These are phyloP conservation scores for Leishmania lainsoni DNA, from an alignment of 208 protist species.

Conservation along the genomic window DNA sequence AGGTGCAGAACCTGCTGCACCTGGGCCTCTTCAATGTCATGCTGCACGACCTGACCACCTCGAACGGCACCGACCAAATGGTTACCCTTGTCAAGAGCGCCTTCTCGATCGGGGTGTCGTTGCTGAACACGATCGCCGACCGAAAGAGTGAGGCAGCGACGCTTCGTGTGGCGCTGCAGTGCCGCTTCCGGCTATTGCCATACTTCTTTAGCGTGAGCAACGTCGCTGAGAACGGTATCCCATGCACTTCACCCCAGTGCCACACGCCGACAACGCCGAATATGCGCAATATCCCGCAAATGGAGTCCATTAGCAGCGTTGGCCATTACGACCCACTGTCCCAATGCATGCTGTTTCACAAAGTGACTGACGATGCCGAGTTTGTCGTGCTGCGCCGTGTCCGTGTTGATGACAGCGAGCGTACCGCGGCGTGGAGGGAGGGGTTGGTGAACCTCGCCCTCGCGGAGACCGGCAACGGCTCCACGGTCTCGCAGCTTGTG, in stretches of 20 bases:
- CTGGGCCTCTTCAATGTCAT: constrained; percentile 78
- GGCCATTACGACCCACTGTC: constrained; percentile 69
- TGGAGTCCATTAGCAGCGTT: constrained; percentile 55
- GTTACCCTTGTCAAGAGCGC: constrained; percentile 68
- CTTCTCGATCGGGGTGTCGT: constrained; percentile 37
- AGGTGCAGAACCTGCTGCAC: constrained; percentile 65
- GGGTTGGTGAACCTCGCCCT: constrained; percentile 52
- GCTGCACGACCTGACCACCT: constrained; percentile 62
- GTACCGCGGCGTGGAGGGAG: constrained; percentile 46
- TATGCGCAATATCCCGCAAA: constrained; percentile 57
- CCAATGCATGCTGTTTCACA: constrained; percentile 62
- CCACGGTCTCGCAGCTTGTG: constrained; percentile 53
- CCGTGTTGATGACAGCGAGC: constrained; percentile 30
- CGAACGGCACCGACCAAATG: constrained; percentile 63
- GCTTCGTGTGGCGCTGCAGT: constrained; percentile 58
- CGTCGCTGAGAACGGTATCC: constrained; percentile 47
- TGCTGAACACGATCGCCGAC: constrained; percentile 48
- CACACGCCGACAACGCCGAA: constrained; percentile 42
- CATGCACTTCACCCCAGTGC: constrained; percentile 38
- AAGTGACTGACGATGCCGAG: constrained; percentile 65
- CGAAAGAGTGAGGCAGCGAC: constrained; percentile 36
- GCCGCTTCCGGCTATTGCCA: constrained; percentile 71
- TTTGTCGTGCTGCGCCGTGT: constrained; percentile 58
- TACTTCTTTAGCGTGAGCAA: constrained; percentile 74
- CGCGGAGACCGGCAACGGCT: constrained; percentile 38